These are phyloP conservation scores for Nemania diffusa DNA, from an alignment of 2,329 filamentous ascomycete genomes.

Conservation along the genomic window DNA sequence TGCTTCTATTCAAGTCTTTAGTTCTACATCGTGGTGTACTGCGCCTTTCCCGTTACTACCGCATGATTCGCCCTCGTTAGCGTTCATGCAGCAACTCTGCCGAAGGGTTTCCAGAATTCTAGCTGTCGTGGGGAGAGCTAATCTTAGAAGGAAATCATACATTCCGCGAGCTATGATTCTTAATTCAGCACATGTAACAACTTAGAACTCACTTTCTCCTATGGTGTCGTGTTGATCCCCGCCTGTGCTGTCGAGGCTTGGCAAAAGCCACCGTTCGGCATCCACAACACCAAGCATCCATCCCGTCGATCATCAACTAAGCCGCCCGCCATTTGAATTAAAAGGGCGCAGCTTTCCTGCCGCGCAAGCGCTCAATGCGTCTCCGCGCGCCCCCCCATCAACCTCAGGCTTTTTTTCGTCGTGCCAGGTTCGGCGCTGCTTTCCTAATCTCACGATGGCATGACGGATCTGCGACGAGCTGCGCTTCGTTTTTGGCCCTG, in stretches of 20 bases:
- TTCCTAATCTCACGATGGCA: conserved; percentile 17
- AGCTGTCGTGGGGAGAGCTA: neutral
- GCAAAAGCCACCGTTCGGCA: neutral
- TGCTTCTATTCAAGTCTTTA: neutral
- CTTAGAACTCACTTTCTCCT: too few relatives aligned
- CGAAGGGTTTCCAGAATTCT: neutral
- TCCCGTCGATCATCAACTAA: conserved; percentile 20
- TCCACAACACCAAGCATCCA: conserved; percentile 12
- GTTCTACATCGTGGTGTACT: neutral
- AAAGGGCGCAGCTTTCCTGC: neutral
- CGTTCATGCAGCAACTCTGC: neutral
- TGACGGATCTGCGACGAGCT: conserved; percentile 34
- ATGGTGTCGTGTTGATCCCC: neutral
- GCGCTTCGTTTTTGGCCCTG: conserved; percentile 21
- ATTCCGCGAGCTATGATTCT: neutral
- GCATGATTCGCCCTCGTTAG: neutral
- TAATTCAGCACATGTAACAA: neutral
- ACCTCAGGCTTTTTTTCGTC: neutral
- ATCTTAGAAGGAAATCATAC: neutral
- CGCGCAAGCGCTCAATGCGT: neutral
- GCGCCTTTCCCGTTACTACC: neutral
- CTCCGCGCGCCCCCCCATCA: neutral
- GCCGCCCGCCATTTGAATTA: conserved; percentile 14
- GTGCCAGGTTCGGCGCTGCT: conserved; percentile 9
- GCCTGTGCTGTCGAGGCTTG: neutral